phyloP scores from a whole-genome alignment of 2,329 filamentous ascomycete species.

The Arthrinium puccinioides region DNA sequence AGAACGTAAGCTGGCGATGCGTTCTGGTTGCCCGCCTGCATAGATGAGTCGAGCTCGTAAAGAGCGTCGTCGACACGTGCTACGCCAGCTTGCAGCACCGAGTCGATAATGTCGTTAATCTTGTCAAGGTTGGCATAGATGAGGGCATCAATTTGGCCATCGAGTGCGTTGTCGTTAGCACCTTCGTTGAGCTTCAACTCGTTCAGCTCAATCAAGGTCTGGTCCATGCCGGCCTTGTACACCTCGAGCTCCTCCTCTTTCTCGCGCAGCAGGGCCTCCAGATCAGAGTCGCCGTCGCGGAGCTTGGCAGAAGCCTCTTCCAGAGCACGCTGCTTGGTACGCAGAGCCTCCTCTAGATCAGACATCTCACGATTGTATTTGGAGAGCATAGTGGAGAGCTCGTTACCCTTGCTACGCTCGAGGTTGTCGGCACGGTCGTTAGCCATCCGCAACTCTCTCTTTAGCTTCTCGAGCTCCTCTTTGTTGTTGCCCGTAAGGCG shows the following conservation, averaged over 20 bases:
- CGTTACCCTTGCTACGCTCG: conserved; percentile 88
- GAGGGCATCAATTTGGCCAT: conserved; percentile 85
- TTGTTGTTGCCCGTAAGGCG: conserved; percentile 77
- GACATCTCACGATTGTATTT: conserved; percentile 98
- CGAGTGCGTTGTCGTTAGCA: conserved; percentile 71
- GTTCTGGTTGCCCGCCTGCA: conserved; percentile 98
- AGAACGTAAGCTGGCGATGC: conserved; percentile 91
- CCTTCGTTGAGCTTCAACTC: conserved; percentile 72
- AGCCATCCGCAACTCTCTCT: conserved; percentile 86
- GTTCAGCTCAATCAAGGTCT: conserved; percentile 86
- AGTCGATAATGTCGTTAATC: conserved; percentile 97
- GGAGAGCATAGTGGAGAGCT: conserved; percentile 87
- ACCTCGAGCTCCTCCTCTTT: conserved; percentile 98
- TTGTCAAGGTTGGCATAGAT: conserved; percentile 82
- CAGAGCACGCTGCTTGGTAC: conserved; percentile 79
- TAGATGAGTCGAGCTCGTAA: conserved; percentile 93
- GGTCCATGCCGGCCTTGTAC: conserved; percentile 96
- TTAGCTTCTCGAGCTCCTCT: conserved; percentile 90
- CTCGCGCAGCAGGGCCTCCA: conserved; percentile 78
- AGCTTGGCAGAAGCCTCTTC: conserved; percentile 76
- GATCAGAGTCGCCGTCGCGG: conserved; percentile 74
- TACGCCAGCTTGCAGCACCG: conserved; percentile 86
- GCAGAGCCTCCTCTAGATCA: conserved; percentile 86
- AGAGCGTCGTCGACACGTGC: conserved; percentile 92
- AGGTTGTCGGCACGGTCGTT: conserved; percentile 86